Percentiles rank a stretch among this genome's conserved stretches.
phyloP scores from a whole-genome alignment of 192 early-diverging fungal genomes.

The Backusella australiensis region DNA sequence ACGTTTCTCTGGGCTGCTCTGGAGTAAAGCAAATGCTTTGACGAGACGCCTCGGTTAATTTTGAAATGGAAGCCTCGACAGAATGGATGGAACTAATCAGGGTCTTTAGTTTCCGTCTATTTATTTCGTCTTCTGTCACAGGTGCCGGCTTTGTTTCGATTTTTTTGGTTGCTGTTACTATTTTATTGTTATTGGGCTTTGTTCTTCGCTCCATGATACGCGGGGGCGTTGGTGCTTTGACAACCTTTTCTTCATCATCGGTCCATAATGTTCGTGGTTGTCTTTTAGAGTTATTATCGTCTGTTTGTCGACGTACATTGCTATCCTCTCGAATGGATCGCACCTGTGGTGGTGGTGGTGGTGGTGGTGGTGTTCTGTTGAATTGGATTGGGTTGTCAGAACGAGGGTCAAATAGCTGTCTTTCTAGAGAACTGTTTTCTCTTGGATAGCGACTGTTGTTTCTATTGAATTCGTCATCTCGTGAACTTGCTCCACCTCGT shows the following conservation, averaged over 20 bases:
- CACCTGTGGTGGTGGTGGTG: not conserved
- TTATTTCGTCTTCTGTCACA: not conserved
- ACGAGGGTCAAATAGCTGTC: conserved; percentile 10
- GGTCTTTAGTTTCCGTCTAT: not conserved
- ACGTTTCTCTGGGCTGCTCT: not conserved
- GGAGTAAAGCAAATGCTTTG: not conserved
- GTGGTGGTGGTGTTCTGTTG: not conserved
- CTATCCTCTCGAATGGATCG: not conserved
- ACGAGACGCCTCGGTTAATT: not conserved
- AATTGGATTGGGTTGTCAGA: conserved; percentile 5
- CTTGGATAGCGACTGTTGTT: not conserved
- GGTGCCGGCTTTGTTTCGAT: not conserved
- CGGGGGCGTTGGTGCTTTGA: not conserved
- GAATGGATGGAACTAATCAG: not conserved
- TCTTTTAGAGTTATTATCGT: not conserved
- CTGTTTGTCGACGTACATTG: not conserved
- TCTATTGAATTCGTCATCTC: conserved; percentile 12
- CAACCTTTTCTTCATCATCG: not conserved
- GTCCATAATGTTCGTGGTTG: not conserved
- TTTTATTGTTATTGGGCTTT: not conserved
- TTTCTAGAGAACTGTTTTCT: not conserved
- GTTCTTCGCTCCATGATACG: not conserved
- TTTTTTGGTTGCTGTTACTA: not conserved
- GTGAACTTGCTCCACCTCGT: conserved; percentile 1
- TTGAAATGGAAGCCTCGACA: not conserved